A percentile compares a stretch with the other conserved stretches of the same genome.
These are phyloP conservation scores for Populus pruinosa DNA, from an alignment of 345 rosid genomes.

Conservation along the genomic window DNA sequence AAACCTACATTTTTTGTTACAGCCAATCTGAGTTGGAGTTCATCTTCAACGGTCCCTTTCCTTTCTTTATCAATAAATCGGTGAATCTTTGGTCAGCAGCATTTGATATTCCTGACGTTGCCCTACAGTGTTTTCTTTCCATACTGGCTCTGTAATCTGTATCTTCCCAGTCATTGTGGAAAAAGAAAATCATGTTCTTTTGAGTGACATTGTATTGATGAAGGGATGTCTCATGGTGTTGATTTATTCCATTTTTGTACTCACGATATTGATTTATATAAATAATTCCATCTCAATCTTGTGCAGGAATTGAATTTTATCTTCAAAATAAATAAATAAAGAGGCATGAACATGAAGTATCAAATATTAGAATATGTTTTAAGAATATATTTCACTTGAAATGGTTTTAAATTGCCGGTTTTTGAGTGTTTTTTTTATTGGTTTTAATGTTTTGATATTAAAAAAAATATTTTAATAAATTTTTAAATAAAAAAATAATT, in stretches of 20 bases:
- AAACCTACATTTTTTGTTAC: slow-evolving; percentile 5
- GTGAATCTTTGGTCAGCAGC: slow-evolving; percentile 10
- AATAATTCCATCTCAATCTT: background rate
- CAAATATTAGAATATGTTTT: no score
- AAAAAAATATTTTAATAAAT: no score
- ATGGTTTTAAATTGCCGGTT: no score
- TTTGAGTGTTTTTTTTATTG: no score
- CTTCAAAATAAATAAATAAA: background rate
- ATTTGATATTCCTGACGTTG: slow-evolving; percentile 7
- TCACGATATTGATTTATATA: background rate
- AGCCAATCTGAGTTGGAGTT: slow-evolving; percentile 15
- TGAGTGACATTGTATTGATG: background rate
- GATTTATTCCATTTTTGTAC: background rate
- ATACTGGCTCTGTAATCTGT: slow-evolving; percentile 1
- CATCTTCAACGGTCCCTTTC: background rate
- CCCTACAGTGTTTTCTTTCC: background rate
- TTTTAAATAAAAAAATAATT: no score
- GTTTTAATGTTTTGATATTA: no score
- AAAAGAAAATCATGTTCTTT: slow-evolving; percentile 5
- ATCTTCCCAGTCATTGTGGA: background rate
- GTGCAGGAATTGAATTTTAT: background rate
- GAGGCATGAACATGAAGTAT: no score
- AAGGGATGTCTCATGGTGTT: background rate
- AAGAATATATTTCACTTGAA: no score
- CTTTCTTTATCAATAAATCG: slow-evolving; percentile 25